These are phyloP conservation scores for Aphanomyces astaci DNA, from an alignment of 352 stramenopile species.

Conservation along the genomic window DNA sequence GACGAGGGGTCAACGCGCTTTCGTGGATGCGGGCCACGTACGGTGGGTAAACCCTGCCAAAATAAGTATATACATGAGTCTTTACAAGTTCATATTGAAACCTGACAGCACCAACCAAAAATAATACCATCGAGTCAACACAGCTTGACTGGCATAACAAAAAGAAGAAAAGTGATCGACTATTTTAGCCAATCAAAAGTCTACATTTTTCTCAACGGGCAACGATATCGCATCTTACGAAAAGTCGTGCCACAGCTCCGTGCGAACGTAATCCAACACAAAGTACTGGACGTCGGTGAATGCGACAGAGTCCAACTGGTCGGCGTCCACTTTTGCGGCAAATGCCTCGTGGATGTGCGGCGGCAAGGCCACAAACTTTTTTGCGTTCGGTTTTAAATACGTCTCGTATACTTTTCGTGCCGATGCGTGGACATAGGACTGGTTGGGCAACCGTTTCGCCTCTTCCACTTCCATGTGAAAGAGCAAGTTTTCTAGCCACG, in stretches of 20 bases:
- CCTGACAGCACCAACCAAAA: no score
- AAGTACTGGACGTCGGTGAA: slow-evolving; percentile 20
- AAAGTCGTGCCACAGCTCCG: slow-evolving; percentile 12
- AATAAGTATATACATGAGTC: no score
- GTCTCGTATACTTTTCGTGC: slow-evolving; percentile 72
- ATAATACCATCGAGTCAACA: no score
- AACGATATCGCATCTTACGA: no score
- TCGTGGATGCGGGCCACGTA: slow-evolving; percentile 13
- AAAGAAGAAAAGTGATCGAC: no score
- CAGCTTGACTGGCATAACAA: no score
- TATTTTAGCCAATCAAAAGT: no score
- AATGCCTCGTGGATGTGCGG: not conserved
- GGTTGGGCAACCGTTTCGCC: slow-evolving; percentile 72
- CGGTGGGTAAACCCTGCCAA: not conserved
- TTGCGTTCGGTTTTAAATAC: slow-evolving; percentile 38
- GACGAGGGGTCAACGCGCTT: not conserved
- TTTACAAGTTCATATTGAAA: no score
- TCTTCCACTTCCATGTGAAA: slow-evolving; percentile 82
- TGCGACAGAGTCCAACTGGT: not conserved
- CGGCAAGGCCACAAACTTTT: slow-evolving; percentile 4
- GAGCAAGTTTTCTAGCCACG: slow-evolving; percentile 74
- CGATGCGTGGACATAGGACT: slow-evolving; percentile 73
- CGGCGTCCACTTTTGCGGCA: not conserved
- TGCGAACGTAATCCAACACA: slow-evolving; percentile 19
- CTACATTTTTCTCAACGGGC: no score